Conservation (phyloP, 352 stramenopile species). For the Phytophthora cryptogea region DNA sequence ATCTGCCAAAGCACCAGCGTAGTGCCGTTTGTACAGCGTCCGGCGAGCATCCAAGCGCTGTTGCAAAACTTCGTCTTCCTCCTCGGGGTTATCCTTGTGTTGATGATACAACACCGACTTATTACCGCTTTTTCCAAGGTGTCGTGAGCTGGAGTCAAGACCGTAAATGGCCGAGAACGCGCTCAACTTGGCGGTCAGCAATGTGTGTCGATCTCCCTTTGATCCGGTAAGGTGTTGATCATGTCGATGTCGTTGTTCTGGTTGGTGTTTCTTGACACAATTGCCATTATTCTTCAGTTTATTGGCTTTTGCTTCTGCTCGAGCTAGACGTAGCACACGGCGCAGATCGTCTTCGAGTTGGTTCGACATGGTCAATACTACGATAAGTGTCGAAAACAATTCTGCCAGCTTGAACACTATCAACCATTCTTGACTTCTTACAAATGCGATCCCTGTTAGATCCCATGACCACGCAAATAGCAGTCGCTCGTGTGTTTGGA, state of each 20-base stretch:
- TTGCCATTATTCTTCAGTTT: conserved; percentile 1
- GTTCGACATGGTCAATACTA: conserved; percentile 19
- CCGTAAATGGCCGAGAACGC: conserved; percentile 40
- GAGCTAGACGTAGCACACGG: conserved; percentile 55
- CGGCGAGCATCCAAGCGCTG: conserved; percentile 43
- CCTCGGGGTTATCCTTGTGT: conserved; percentile 6
- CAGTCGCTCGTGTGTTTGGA: not conserved
- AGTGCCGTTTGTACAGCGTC: conserved; percentile 58
- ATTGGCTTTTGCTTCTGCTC: conserved; percentile 25
- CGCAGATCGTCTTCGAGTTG: conserved; percentile 63
- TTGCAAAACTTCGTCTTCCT: conserved; percentile 29
- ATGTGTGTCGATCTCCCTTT: conserved; percentile 19
- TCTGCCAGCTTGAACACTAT: conserved; percentile 14
- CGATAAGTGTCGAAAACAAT: conserved; percentile 1
- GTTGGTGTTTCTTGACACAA: conserved; percentile 1
- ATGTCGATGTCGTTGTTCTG: conserved; percentile 40
- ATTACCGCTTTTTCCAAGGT: conserved; percentile 32
- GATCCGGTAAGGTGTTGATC: conserved; percentile 14
- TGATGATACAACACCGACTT: conserved; percentile 17
- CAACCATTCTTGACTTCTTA: conserved; percentile 17
- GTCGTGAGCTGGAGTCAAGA: conserved; percentile 27
- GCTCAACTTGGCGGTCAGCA: conserved; percentile 39
- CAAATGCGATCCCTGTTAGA: conserved; percentile 8
- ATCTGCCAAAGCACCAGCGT: conserved; percentile 36
- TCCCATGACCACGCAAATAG: conserved; percentile 30